These are phyloP conservation scores for Setomelanomma holmii DNA, from an alignment of 2,329 filamentous ascomycete species.

Conservation along the genomic window DNA sequence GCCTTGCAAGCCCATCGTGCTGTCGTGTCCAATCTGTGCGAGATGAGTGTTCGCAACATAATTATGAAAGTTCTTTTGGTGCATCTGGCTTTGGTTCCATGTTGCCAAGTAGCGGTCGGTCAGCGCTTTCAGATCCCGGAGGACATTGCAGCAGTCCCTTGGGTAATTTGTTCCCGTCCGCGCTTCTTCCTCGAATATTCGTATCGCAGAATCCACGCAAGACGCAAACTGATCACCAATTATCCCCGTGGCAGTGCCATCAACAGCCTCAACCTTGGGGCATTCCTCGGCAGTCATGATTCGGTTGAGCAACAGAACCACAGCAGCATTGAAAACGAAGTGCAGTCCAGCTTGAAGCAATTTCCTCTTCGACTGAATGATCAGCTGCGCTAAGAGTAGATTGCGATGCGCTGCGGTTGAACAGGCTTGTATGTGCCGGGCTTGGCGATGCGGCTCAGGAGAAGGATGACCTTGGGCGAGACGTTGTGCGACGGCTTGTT, in stretches of 20 bases:
- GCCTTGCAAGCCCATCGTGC: conserved; percentile 1
- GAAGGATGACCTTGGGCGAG: conserved; percentile 18
- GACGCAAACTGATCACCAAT: conserved; percentile 5
- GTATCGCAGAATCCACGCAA: conserved; percentile 31
- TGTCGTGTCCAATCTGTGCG: not conserved
- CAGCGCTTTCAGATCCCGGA: conserved; percentile 31
- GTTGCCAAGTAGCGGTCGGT: conserved; percentile 24
- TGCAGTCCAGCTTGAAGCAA: conserved; percentile 34
- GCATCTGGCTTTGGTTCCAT: not conserved
- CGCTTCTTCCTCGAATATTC: conserved; percentile 30
- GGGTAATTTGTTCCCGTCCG: conserved; percentile 32
- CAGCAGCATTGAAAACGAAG: conserved; percentile 37
- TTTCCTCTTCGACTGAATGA: conserved; percentile 14
- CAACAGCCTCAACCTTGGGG: not conserved
- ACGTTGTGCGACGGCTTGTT: conserved; percentile 29
- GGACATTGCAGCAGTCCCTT: conserved; percentile 29
- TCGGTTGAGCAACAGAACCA: conserved; percentile 32
- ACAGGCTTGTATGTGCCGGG: conserved; percentile 20
- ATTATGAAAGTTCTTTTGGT: not conserved
- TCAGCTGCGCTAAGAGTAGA: conserved; percentile 23
- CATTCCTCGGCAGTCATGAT: conserved; percentile 11
- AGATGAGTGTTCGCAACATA: not conserved
- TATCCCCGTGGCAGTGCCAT: not conserved
- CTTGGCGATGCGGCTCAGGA: conserved; percentile 17
- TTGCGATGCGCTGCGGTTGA: conserved; percentile 28